Percentiles rank a stretch among this genome's conserved stretches.
phyloP scores from a whole-genome alignment of 768 basidiomycete genomes.

The Tephrocybe sp. region DNA sequence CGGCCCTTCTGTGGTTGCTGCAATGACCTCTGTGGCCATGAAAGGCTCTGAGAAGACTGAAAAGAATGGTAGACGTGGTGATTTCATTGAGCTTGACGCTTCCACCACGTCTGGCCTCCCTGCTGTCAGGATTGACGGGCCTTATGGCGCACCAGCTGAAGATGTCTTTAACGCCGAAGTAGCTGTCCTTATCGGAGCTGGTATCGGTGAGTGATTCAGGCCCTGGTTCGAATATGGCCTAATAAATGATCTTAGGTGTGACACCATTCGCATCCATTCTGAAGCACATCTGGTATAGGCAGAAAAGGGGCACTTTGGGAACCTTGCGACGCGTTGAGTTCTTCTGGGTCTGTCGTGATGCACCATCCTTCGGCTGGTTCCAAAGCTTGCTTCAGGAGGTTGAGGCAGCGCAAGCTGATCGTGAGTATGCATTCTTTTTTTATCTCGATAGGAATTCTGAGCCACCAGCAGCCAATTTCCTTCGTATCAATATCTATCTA shows the following conservation, averaged over 20 bases:
- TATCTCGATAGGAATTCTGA: neutral
- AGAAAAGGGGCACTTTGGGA: conserved; percentile 73
- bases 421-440: conserved; percentile 42
- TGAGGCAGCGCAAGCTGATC: conserved; percentile 85
- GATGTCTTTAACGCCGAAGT: conserved; percentile 86
- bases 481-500: conserved; percentile 88
- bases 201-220: conserved; percentile 64
- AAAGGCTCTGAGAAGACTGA: conserved; percentile 69
- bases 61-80: conserved; percentile 53
- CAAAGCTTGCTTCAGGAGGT: conserved; percentile 85
- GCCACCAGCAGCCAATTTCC: conserved; percentile 72
- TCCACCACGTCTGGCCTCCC: conserved; percentile 56
- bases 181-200: conserved; percentile 89
- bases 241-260: conserved; percentile 49
- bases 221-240: conserved; percentile 1
- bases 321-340: conserved; percentile 88
- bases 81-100: conserved; percentile 78
- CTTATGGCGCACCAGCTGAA: conserved; percentile 91
- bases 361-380: conserved; percentile 99
- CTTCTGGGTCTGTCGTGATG: conserved; percentile 91
- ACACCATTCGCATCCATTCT: conserved; percentile 95
- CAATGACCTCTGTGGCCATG: conserved; percentile 77
- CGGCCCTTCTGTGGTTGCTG: conserved; percentile 70
- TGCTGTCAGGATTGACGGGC: conserved; percentile 78
- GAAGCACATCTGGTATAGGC: conserved; percentile 95